phyloP scores from a whole-genome alignment of 2,329 filamentous ascomycete genomes.

The Aspergillus sp. region DNA sequence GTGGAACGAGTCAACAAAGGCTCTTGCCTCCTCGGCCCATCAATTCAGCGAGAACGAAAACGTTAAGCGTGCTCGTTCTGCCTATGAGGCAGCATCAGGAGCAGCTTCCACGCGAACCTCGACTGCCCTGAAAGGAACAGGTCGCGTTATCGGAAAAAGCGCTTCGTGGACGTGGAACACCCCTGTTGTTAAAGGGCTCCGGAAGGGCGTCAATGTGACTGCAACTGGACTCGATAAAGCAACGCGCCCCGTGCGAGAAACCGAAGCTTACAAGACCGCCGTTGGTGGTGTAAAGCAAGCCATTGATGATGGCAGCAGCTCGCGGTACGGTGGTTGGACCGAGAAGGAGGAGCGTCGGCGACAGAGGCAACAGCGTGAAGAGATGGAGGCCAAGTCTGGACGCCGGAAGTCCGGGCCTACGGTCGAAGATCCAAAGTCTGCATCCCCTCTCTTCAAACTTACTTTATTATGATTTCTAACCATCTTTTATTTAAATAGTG shows the following conservation, averaged over 20 bases:
- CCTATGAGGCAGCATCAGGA: conserved; percentile 82
- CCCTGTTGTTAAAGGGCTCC: conserved; percentile 82
- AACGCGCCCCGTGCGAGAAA: conserved; percentile 91
- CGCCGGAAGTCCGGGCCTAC: conserved; percentile 56
- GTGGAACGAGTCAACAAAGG: conserved; percentile 98
- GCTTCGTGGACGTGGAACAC: conserved; percentile 98
- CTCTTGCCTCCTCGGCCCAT: conserved; percentile 82
- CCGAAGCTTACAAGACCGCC: conserved; percentile 78
- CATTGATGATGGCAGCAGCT: conserved; percentile 95
- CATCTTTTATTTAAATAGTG: conserved; percentile 53
- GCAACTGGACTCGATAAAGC: conserved; percentile 87
- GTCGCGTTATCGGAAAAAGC: conserved; percentile 81
- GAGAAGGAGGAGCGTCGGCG: conserved; percentile 92
- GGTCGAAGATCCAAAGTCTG: conserved; percentile 86
- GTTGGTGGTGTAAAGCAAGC: conserved; percentile 74
- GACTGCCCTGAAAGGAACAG: conserved; percentile 80
- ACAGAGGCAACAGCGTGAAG: conserved; percentile 70
- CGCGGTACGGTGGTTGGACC: conserved; percentile 91
- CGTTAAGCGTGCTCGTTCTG: conserved; percentile 79
- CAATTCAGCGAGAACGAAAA: conserved; percentile 92
- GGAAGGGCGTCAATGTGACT: conserved; percentile 81
- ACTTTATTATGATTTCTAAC: conserved; percentile 28
- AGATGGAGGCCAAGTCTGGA: conserved; percentile 58
- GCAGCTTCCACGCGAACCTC: conserved; percentile 77
- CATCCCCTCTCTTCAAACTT: conserved; percentile 19